Conservation (phyloP, 179 eudicot species). For the Sideroxylon spinosum region DNA sequence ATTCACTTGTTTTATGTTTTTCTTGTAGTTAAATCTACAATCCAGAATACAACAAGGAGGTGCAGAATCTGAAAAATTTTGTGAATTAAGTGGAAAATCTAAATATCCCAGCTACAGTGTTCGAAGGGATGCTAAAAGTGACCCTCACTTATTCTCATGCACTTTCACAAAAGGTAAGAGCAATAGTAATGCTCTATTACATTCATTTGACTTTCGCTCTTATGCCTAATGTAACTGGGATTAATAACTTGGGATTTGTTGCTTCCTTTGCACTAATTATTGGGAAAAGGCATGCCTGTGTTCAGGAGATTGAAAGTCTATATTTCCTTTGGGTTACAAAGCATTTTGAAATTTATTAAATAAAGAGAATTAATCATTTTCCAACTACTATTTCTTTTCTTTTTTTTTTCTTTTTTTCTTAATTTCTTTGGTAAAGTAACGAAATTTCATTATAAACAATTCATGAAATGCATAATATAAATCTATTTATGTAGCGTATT, state of each 20-base stretch:
- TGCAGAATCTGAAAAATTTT: slow-evolving; percentile 36
- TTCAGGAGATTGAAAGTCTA: slow-evolving; percentile 83
- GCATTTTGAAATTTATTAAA: not conserved
- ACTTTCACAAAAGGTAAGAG: slow-evolving; percentile 56
- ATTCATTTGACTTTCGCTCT: slow-evolving; percentile 1
- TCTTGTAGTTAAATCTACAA: slow-evolving; percentile 77
- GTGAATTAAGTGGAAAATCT: slow-evolving; percentile 37
- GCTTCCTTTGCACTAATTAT: slow-evolving; percentile 22
- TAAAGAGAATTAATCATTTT: not conserved
- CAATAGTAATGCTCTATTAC: not conserved
- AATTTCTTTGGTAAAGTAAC: too few relatives aligned
- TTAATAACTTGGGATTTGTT: slow-evolving; percentile 25
- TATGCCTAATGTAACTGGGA: not conserved
- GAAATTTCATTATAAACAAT: too few relatives aligned
- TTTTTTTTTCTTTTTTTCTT: too few relatives aligned
- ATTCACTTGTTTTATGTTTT: not conserved
- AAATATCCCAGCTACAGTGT: slow-evolving; percentile 76
- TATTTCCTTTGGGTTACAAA: not conserved
- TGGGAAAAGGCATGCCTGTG: slow-evolving; percentile 28
- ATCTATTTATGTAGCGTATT: not conserved
- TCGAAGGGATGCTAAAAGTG: slow-evolving; percentile 62
- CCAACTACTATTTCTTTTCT: not conserved
- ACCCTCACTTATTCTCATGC: slow-evolving; percentile 86
- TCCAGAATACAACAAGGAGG: slow-evolving; percentile 80
- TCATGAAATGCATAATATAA: not conserved